Evolutionary conservation across 495 filamentous ascomycete species (phyloP), one percentile per base, ranked within the genome.

Genomic region (Neohortaea acidophila): DNA sequence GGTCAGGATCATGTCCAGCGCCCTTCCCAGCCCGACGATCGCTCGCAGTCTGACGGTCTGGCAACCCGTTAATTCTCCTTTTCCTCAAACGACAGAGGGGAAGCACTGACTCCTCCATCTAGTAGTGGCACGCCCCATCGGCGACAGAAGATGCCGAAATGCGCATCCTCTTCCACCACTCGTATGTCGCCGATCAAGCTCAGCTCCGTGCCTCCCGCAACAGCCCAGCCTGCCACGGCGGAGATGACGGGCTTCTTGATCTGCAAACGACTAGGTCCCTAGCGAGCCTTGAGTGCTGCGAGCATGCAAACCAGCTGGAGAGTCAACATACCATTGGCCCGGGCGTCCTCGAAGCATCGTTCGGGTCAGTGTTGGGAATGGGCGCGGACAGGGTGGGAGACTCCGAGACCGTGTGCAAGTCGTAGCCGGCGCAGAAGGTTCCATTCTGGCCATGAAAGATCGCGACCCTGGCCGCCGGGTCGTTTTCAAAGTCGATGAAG

Each of bases 1-100:
- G 0, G 67, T 70, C 4, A 70, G 38, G 4, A 68, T 66, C 62
- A 67, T 63, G 53, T 69, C 67, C 22, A 67, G 41, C 3, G 66
- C 65, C 7, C 66, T 51, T 5, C 63, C 63, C 6, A 69, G 51
- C 5, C 67, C 66, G 31, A 70, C 51, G 33, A 68, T 59, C 5
- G 59, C 59, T 37, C 59, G 65, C 6, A 69, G 46, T 2, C 65
- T 53, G 1, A 68, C 64, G 0, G 64, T 69, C 13, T n/a, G n/a
- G n/a, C n/a, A n/a, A n/a, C n/a, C n/a, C n/a, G n/a, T n/a, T n/a
- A n/a, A n/a, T n/a, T n/a, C n/a, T n/a, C n/a, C n/a, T n/a, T n/a
- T n/a, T n/a, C n/a, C n/a, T n/a, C n/a, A n/a, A n/a, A n/a, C n/a
- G n/a, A n/a, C n/a, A n/a, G n/a, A n/a, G n/a, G n/a, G n/a, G n/a